Evolutionary conservation across 2,329 filamentous ascomycete genomes (phyloP), one percentile per base, ranked within the genome.

Genomic region (Endoconidiophora polonica): DNA sequence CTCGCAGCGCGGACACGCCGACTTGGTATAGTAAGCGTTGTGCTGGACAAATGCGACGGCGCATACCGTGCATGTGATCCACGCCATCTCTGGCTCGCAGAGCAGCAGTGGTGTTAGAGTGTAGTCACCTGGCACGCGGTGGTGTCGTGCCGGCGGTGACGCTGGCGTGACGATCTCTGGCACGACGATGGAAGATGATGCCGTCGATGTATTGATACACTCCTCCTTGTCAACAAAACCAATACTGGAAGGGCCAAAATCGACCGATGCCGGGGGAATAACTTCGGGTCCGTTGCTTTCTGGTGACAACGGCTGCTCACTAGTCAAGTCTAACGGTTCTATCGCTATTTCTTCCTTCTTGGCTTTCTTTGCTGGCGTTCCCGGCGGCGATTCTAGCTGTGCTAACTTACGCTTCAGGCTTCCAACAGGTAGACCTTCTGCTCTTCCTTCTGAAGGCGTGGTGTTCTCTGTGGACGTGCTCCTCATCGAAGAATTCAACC

Each of bases 11-110:
- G 86, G 88, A 62, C 91, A 98, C 14, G 86, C 82, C 45, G 83
- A 79, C 48, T 82, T 78, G 1, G 88, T 95, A 56, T 81, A 81
- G 62, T 94, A 95, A 0, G 86, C 86, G 55, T 96, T 83, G 39
- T 78, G 73, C 62, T 96, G 90, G 4, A 96, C 82, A 61, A 96
- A 98, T 53, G 81, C 77, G 1, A 74, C 73, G 46, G 77, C 75
- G 66, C 91, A 98, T 23, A 83, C 86, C 47, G 79, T 84, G 66
- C 91, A 98, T 55, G 86, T 77, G 42, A 94, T 84, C 90, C 88
- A 96, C 60, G 71, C 86, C 70, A 69, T 87, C 70, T 67, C 70
- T 0, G 82, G 79, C 55, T 87, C 81, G 0, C 79, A 78, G 1
- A 95, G 76, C 0, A 95, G 72, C 10, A 81, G 70, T 0, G 79